phyloP scores from a whole-genome alignment of 2,329 filamentous ascomycete genomes.

The Lasiodiplodia theobromae region DNA sequence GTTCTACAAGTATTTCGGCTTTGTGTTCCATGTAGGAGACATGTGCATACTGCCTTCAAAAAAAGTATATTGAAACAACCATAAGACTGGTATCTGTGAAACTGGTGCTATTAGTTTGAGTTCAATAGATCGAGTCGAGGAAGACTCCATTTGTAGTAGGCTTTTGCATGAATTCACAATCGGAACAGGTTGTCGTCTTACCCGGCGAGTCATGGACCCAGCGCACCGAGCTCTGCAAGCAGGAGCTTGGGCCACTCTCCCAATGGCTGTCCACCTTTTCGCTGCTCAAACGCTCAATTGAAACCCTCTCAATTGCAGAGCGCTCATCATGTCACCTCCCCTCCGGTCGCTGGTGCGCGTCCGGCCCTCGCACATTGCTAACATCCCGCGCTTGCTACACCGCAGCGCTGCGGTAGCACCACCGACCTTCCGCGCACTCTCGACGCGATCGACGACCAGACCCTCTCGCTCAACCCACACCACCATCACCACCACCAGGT shows the following conservation, averaged over 20 bases:
- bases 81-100: too few species aligned
- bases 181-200: background rate
- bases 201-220: background rate
- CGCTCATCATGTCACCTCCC: too few species aligned
- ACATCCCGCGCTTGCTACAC: background rate
- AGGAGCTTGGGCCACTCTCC: background rate
- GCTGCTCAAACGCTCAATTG: too few species aligned
- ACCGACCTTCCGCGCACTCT: background rate
- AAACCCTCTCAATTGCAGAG: too few species aligned
- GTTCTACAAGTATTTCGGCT: background rate
- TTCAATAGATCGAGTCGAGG: too few species aligned
- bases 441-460: background rate
- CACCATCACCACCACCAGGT: background rate
- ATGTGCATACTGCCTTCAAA: background rate
- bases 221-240: background rate
- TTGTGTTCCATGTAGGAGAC: background rate
- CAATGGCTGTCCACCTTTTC: too few species aligned
- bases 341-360: too few species aligned
- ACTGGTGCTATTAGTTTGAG: too few species aligned
- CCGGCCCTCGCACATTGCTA: too few species aligned
- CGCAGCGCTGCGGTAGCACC: background rate
- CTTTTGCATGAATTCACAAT: background rate
- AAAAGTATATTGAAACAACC: too few species aligned
- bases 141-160: too few species aligned
- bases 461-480: background rate